Percentiles rank a stretch among this genome's conserved stretches.
Evolutionary conservation across 148 eudicot species (phyloP).

Genomic region (Persicaria tinctoria): DNA sequence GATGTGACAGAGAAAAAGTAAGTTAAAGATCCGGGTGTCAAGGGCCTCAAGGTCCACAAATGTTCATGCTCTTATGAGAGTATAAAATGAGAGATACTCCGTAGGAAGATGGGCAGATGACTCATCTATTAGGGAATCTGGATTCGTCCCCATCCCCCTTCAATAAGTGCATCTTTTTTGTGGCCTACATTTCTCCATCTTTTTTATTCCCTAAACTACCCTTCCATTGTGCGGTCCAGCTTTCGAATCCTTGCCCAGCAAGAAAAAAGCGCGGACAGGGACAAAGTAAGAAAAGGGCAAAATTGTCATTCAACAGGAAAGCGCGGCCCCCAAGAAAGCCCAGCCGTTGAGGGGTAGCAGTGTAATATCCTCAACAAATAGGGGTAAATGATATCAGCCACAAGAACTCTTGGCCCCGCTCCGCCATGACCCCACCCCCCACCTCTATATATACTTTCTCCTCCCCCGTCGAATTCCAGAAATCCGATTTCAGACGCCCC

Average conservation of each 20-base stretch:
- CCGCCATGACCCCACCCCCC: background rate
- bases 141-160: background rate
- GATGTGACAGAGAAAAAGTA: no score
- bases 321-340: background rate
- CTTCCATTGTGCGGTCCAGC: background rate
- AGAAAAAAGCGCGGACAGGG: background rate
- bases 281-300: background rate
- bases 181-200: background rate
- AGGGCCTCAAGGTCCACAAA: no score
- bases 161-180: background rate
- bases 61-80: no score
- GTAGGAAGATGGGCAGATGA: background rate
- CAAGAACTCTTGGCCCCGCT: conserved; percentile 1
- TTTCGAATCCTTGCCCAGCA: background rate
- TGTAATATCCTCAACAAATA: background rate
- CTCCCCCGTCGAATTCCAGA: background rate
- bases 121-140: background rate
- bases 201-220: background rate
- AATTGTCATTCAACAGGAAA: background rate
- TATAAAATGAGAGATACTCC: background rate
- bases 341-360: background rate
- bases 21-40: no score
- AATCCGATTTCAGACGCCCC: background rate
- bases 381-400: background rate
- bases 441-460: conserved; percentile 1